Percentiles rank a stretch among this genome's conserved stretches.
phyloP scores from a whole-genome alignment of 345 rosid species.

The Salix dunnii region DNA sequence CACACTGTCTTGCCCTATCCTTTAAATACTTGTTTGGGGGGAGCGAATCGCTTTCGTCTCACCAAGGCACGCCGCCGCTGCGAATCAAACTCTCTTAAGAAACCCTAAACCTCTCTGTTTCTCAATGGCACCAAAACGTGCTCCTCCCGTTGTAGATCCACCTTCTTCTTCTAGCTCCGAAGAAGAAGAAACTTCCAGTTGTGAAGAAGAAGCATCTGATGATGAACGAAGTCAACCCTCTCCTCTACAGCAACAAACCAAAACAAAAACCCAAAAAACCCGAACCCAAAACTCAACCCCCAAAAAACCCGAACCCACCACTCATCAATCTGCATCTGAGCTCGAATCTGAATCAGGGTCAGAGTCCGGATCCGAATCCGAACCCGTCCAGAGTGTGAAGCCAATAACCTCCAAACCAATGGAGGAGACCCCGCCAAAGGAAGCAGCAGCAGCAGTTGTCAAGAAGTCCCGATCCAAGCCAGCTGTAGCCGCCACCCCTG shows the following conservation, averaged over 20 bases:
- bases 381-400: neutral
- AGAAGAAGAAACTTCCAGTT: slow-evolving; percentile 10
- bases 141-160: slow-evolving; percentile 24
- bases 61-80: no score
- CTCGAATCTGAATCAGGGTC: neutral
- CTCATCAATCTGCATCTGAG: neutral
- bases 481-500: neutral
- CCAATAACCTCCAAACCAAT: slow-evolving; percentile 7
- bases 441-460: neutral
- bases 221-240: neutral
- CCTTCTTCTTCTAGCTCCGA: slow-evolving; percentile 27
- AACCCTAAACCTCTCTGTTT: neutral
- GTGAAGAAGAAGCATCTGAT: slow-evolving; percentile 16
- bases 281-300: neutral
- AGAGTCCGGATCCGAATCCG: neutral
- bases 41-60: no score
- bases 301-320: neutral
- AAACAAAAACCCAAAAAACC: no score
- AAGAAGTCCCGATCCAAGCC: neutral
- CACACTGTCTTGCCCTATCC: no score
- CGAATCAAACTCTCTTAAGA: neutral
- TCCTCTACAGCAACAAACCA: neutral
- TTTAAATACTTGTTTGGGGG: no score
- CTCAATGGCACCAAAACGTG: slow-evolving; percentile 32
- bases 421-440: neutral